phyloP scores from a whole-genome alignment of 352 stramenopile species.

The Phytopythium mirpurense region DNA sequence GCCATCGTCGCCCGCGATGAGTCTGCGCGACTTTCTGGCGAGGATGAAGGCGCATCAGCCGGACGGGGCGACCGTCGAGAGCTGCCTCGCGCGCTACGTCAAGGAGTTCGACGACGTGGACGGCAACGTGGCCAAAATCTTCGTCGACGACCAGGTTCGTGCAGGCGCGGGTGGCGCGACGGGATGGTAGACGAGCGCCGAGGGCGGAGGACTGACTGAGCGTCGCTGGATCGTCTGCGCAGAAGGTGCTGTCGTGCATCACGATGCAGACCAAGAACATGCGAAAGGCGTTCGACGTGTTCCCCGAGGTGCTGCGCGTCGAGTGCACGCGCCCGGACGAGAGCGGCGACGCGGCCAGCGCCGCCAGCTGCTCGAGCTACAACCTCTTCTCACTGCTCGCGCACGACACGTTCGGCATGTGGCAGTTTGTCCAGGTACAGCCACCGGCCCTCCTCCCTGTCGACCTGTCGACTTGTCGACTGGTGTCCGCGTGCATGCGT shows the following conservation, averaged over 20 bases:
- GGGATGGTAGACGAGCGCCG: no score
- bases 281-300: slow-evolving; percentile 25
- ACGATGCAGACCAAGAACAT: slow-evolving; percentile 33
- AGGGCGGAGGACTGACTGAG: no score
- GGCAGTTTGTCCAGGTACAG: slow-evolving; percentile 24
- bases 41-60: slow-evolving; percentile 5
- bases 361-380: slow-evolving; percentile 15
- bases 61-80: slow-evolving; percentile 13
- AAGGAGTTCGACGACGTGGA: slow-evolving; percentile 27
- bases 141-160: slow-evolving; percentile 25
- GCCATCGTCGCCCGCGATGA: neutral
- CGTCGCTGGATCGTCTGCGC: no score
- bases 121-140: slow-evolving; percentile 27
- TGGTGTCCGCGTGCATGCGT: no score
- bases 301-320: slow-evolving; percentile 29
- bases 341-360: slow-evolving; percentile 3
- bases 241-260: slow-evolving; percentile 33
- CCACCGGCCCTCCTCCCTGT: no score
- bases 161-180: no score
- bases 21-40: slow-evolving; percentile 4
- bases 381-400: slow-evolving; percentile 23
- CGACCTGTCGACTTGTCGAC: no score
- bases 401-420: slow-evolving; percentile 27
- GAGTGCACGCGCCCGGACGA: slow-evolving; percentile 5
- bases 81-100: slow-evolving; percentile 22